Evolutionary conservation across 495 filamentous ascomycete species (phyloP).

Genomic region (Tuber melanosporum): DNA sequence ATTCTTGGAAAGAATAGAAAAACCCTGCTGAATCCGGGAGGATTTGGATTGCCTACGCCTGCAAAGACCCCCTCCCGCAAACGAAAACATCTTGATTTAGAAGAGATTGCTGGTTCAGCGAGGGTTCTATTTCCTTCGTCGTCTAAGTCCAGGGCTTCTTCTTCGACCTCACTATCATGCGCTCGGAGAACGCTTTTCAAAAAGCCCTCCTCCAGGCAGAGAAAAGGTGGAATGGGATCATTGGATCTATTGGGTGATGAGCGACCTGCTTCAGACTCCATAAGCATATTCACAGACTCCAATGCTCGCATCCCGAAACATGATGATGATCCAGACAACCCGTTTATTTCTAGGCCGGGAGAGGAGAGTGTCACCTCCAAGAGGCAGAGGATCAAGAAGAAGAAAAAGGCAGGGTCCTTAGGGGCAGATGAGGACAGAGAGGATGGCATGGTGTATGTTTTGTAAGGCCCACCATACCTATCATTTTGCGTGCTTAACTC

Average conservation of each 20-base stretch:
- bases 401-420: conserved; percentile 57
- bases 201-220: conserved; percentile 9
- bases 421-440: conserved; percentile 44
- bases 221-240: conserved; percentile 19
- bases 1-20: conserved; percentile 26
- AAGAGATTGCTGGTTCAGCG: conserved; percentile 58
- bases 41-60: conserved; percentile 73
- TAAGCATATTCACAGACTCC: conserved; percentile 84
- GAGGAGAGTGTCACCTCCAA: conserved; percentile 39
- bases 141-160: conserved; percentile 14
- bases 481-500: conserved; percentile 3
- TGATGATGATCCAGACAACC: conserved; percentile 62
- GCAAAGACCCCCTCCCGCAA: conserved; percentile 80
- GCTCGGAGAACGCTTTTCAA: conserved; percentile 10
- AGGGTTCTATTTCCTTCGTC: conserved; percentile 63
- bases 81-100: conserved; percentile 46
- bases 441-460: conserved; percentile 77
- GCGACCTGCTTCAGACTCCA: conserved; percentile 49
- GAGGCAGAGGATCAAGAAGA: conserved; percentile 50
- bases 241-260: conserved; percentile 51
- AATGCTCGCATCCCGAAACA: conserved; percentile 74
- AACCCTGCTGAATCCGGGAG: conserved; percentile 28
- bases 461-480: conserved; percentile 57
- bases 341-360: conserved; percentile 57
- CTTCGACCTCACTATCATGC: neutral